Evolutionary conservation across 257 asterid genomes (phyloP).

Genomic region (Nicotiana benthamiana): DNA sequence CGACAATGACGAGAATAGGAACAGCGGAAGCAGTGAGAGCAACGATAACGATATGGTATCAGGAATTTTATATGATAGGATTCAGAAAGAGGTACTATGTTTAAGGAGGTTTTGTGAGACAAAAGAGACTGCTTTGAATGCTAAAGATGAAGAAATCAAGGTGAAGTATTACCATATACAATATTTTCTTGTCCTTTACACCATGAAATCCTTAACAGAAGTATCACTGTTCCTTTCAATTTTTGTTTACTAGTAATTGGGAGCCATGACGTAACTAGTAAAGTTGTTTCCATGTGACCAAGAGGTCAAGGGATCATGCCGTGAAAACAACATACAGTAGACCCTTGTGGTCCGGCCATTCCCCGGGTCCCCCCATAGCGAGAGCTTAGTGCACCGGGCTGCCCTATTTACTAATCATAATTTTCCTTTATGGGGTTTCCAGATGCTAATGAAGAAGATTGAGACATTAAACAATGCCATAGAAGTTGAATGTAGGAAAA

Average conservation of each 20-base stretch:
- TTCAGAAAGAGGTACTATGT: constrained; percentile 77
- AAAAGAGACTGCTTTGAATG: constrained; percentile 43
- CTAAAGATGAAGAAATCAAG: constrained; percentile 79
- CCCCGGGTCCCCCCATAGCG: too few relatives aligned
- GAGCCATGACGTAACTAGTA: too few relatives aligned
- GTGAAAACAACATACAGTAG: too few relatives aligned
- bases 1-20: background rate
- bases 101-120: constrained; percentile 57
- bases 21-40: background rate
- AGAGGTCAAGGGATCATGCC: too few relatives aligned
- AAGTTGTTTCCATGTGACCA: too few relatives aligned
- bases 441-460: constrained; percentile 64
- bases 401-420: too few relatives aligned
- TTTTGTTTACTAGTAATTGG: background rate
- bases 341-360: too few relatives aligned
- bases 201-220: background rate
- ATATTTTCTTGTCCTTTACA: background rate
- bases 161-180: constrained; percentile 15
- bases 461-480: constrained; percentile 58
- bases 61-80: constrained; percentile 69
- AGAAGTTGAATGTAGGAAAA: constrained; percentile 54
- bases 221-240: background rate
- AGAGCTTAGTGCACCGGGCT: too few relatives aligned
- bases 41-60: constrained; percentile 56
- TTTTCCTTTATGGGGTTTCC: background rate